Evolutionary conservation across 225 moss, liverwort and hornwort genomes (phyloP), one percentile per base, ranked within the genome.

Genomic region (Physcomitrellopsis africana): DNA sequence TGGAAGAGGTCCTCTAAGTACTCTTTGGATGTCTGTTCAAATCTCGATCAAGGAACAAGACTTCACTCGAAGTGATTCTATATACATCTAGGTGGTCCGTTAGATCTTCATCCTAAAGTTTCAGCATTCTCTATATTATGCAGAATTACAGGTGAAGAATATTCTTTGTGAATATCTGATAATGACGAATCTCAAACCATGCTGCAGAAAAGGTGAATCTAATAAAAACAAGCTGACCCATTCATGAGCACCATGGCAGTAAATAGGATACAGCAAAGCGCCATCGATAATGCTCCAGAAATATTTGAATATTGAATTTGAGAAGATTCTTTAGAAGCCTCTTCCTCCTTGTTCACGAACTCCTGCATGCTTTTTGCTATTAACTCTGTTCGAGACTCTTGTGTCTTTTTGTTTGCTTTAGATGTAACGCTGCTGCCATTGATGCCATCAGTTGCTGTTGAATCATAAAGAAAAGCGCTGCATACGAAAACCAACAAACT

Each of bases 221-320:
- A 65, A 60, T 18, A 51, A 57, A 74, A 73, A 51, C 18, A 18
- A 75, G 53, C 64, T 32, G 60, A 32, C 76, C 58, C 54, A 41
- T 27, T 18, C 13, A 55, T 60, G 52, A 63, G 65, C 52, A 43
- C 32, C 22, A 60, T 46, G 76, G 18, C 9, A 66, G 26, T 8
- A 76, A 23, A 76, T 67, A 46, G 88, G 92, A 97, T 97, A 92
- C 92, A 94, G 76, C 97, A 97, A 67, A 97, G 82, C 48, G 97
- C 94, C 97, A 97, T 97, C 27, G 94, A 90, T 44, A 97, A 80
- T 23, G 94, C 89, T 69, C 97, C 97, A 58, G 97, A 94, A 32
- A 97, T 78, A 45, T 80, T 87, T 32, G 97, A 94, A 47, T 86
- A 83, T 58, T 81, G 86, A 69, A 76, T 76, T 74, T 91, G 93